These are phyloP conservation scores for Anthostomella pinea DNA, from an alignment of 2,329 filamentous ascomycete genomes.

Conservation along the genomic window DNA sequence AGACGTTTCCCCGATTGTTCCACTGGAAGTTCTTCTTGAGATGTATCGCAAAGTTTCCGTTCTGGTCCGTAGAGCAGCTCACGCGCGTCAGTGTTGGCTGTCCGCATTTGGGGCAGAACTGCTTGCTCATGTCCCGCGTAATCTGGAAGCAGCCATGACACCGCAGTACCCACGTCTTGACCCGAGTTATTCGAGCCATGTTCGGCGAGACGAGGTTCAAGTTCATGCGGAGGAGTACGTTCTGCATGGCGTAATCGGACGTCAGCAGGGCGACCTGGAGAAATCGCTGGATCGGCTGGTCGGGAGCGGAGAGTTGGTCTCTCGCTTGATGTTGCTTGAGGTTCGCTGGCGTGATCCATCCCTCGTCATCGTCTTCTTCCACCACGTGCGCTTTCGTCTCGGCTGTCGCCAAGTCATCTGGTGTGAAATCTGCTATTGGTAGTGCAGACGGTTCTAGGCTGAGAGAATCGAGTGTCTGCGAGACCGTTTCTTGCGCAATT, in stretches of 20 bases:
- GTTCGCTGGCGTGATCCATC: slow-evolving; percentile 94
- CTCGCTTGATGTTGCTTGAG: slow-evolving; percentile 78
- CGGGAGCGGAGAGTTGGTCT: slow-evolving; percentile 51
- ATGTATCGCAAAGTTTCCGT: slow-evolving; percentile 80
- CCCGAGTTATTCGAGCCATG: slow-evolving; percentile 74
- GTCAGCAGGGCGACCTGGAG: slow-evolving; percentile 91
- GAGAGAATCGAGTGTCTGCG: slow-evolving; percentile 22
- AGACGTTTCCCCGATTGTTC: slow-evolving; percentile 90
- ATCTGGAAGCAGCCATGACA: slow-evolving; percentile 92
- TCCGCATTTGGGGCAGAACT: slow-evolving; percentile 91
- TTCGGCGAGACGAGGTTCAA: slow-evolving; percentile 80
- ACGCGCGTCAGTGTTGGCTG: slow-evolving; percentile 82
- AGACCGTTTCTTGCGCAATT: slow-evolving; percentile 21
- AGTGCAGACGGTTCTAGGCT: slow-evolving; percentile 21
- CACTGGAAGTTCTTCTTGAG: slow-evolving; percentile 94
- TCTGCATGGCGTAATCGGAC: slow-evolving; percentile 97
- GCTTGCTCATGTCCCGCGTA: slow-evolving; percentile 78
- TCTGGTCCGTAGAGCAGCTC: slow-evolving; percentile 77
- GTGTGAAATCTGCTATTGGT: slow-evolving; percentile 15
- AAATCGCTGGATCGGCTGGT: slow-evolving; percentile 54
- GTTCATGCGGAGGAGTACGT: slow-evolving; percentile 92
- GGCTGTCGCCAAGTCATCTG: slow-evolving; percentile 9
- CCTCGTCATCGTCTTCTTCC: slow-evolving; percentile 51
- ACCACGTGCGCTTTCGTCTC: slow-evolving; percentile 15
- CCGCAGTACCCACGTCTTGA: slow-evolving; percentile 86